Evolutionary conservation across 352 stramenopile genomes (phyloP), one percentile per base, ranked within the genome.

Genomic region (Halophytophthora batemanensis): DNA sequence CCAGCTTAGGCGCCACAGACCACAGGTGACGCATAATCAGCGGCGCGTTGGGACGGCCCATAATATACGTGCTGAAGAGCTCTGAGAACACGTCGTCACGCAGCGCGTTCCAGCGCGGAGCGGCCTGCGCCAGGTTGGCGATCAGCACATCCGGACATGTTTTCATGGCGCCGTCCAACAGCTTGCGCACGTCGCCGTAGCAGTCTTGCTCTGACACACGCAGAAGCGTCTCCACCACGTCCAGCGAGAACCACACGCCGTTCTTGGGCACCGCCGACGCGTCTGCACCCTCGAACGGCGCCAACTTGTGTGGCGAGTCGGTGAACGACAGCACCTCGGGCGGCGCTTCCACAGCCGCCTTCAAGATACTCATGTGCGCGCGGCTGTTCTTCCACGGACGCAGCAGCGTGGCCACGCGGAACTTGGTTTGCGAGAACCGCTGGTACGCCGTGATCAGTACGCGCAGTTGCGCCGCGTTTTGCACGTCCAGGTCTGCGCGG

Each of bases 31-130:
- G 84, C 78, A 95, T 90, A 48, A 95, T 95, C 33, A 90, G 65
- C 45, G 84, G 82, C n/a, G 84, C 82, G 25, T 95, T 95, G 25
- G 82, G 80, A 7, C 84, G 77, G 7, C 80, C 80, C 73, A 91
- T 84, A 41, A 95, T 92, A 59, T 95, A 95, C 47, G 77, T 83
- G 29, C 74, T 78, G 59, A 95, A 92, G 17, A 95, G 53, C 47
- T 95, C 84, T n/a, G 82, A 88, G 55, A 95, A 95, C 14, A 95
- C 69, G 36, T 95, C 82, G 39, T 93, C 84, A 14, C 82, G 82
- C 18, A 95, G 48, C 15, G 73, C 80, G 58, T 93, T 95, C 82
- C 82, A 95, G 12, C 74, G 78, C 46, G 82, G 66, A 7, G 81
- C 74, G 1, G 80, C 75, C 36, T 92, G 78, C 13, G 84, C 84